Evolutionary conservation across 345 rosid species (phyloP).

Genomic region (Gossypium herbaceum): DNA sequence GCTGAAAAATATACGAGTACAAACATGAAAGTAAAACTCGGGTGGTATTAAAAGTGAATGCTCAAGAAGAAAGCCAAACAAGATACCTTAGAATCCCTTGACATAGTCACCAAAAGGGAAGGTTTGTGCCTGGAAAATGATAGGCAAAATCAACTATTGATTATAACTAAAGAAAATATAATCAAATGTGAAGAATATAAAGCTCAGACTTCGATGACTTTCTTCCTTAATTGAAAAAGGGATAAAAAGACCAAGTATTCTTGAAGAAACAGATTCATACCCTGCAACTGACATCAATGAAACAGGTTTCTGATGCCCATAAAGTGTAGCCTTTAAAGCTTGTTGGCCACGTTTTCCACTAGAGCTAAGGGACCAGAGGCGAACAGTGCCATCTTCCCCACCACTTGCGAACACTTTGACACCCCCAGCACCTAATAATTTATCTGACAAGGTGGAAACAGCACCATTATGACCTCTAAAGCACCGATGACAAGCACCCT

Average conservation of each 20-base stretch:
- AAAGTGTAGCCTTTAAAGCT: constrained; percentile 54
- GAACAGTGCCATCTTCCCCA: constrained; percentile 66
- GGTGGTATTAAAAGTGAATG: not conserved
- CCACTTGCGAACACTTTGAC: constrained; percentile 57
- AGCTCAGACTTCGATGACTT: not conserved
- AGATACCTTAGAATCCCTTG: constrained; percentile 62
- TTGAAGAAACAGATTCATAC: constrained; percentile 31
- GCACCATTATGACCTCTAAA: constrained; percentile 59
- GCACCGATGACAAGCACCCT: constrained; percentile 57
- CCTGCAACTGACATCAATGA: constrained; percentile 57
- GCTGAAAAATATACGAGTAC: not conserved
- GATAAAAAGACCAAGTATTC: not conserved
- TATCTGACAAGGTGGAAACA: constrained; percentile 52
- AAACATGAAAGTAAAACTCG: not conserved
- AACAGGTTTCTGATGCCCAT: constrained; percentile 59
- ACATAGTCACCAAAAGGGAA: constrained; percentile 51
- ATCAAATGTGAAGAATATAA: not conserved
- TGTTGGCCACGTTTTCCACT: constrained; percentile 52
- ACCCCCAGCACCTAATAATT: constrained; percentile 47
- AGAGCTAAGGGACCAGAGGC: constrained; percentile 67
- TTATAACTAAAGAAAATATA: not conserved
- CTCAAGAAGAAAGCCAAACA: not conserved
- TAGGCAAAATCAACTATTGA: not conserved
- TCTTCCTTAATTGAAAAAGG: not conserved
- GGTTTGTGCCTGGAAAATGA: constrained; percentile 41